These are phyloP conservation scores for Trichosanthes cucumerina DNA, from an alignment of 306 rosid genomes.

Conservation along the genomic window DNA sequence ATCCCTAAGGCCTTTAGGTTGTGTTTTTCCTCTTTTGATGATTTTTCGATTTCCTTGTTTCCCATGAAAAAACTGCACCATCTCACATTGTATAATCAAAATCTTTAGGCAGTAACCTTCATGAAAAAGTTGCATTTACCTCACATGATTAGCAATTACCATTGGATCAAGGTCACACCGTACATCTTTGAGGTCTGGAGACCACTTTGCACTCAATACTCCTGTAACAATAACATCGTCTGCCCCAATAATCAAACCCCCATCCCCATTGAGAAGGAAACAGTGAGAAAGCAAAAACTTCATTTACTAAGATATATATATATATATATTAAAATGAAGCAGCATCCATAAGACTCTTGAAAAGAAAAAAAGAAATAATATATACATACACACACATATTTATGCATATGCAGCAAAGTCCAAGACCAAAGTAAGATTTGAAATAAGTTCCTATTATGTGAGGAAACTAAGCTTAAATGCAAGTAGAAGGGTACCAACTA, in stretches of 20 bases:
- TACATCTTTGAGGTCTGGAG: slow-evolving; percentile 88
- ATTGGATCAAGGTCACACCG: slow-evolving; percentile 93
- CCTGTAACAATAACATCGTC: slow-evolving; percentile 84
- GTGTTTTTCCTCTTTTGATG: too few relatives aligned
- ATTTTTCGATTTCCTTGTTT: too few relatives aligned
- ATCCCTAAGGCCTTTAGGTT: too few relatives aligned
- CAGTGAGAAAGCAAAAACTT: background rate
- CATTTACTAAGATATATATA: background rate
- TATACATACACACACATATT: background rate
- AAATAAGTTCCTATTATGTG: background rate
- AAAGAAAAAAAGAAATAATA: background rate
- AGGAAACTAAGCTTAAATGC: background rate
- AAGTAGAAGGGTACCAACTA: background rate
- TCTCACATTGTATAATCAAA: background rate
- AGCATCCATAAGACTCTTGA: background rate
- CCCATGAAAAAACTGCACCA: background rate
- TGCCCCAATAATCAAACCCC: slow-evolving; percentile 19
- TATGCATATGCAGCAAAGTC: background rate
- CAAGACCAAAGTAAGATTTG: background rate
- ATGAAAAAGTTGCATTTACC: slow-evolving; percentile 30
- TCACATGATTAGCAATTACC: slow-evolving; percentile 67
- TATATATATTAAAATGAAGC: background rate
- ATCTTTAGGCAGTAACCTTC: slow-evolving; percentile 7
- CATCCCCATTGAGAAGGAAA: slow-evolving; percentile 7
- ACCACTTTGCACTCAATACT: slow-evolving; percentile 85